Evolutionary conservation across 352 stramenopile genomes (phyloP), one percentile per base, ranked within the genome.

Genomic region (Hyphochytrium catenoides): DNA sequence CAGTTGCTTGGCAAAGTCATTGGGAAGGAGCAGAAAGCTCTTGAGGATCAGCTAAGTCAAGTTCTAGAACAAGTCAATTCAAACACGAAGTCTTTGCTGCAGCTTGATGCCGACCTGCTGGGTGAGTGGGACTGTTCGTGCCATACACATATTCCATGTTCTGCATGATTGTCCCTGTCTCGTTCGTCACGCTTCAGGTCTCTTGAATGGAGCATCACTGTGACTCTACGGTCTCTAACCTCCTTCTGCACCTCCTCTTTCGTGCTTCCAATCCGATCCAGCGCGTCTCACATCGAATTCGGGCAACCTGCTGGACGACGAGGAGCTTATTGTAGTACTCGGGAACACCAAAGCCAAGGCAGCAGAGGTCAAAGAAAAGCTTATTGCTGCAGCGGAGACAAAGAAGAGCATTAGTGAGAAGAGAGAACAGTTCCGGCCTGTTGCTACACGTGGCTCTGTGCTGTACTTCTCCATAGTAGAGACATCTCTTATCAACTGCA

Each of bases 401-500:
- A 64, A 83, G 16, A 86, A 89, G 24, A 93, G 66, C 16, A 98
- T 98, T 54, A 94, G 93, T 32, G 88, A 97, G 44, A 96, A 96
- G 60, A 62, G 90, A 15, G 89, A 98, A 39, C 84, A 96, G 57
- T 98, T 96, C 62, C 73, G 88, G n/a, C 83, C 88, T 1, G 88
- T 96, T 4, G 89, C 90, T n/a, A 96, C 79, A 8, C 69, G 90
- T 22, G 90, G 86, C 39, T 94, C 83, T 5, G 83, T 97, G 15
- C 55, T 98, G 0, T 98, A 97, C 46, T 98, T 98, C 49, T 91
- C 77, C 3, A 92, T 98, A 41, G 89, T 97, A 16, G 89, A 98
- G 53, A 94, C 93, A 40, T 94, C 76, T 35, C 48, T 92, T 30
- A 87, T 97, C 31, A 97, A 98, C 54, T 90, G 83, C 43, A 98